Evolutionary conservation across 208 protist species (phyloP), one percentile per base, ranked within the genome.

Genomic region (Acanthamoeba triangularis): DNA sequence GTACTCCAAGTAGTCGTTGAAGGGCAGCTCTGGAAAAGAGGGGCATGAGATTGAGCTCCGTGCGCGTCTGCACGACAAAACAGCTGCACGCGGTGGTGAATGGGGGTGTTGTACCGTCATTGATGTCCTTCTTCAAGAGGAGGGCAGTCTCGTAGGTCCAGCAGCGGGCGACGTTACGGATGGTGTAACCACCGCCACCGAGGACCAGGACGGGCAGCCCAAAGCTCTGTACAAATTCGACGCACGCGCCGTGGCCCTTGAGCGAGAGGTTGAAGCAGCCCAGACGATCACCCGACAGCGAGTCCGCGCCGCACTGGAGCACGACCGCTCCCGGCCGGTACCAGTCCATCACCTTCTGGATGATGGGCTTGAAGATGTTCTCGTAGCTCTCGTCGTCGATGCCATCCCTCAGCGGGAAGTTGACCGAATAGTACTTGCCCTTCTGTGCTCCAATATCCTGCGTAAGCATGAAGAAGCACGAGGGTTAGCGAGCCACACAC

Each of bases 221-320:
- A 23, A 99, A 99, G 7, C 61, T 96, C 69, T 99, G 98, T 10
- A 99, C 96, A 96, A 98, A 99, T n/a, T 98, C 94, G 14, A 99
- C 99, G 96, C 99, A 99, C 94, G 99, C 97, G 54, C 98, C 98
- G 97, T 99, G 99, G 23, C 98, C 97, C 52, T 78, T 93, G 0
- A 99, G 98, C 0, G 99, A 98, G 44, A 99, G 96, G 93, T 99
- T 99, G 80, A 99, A 99, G 30, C 97, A 98, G 30, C 99, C 99
- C 2, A 99, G 97, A 16, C 99, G 98, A 97, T 99, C 99, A 52
- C 99, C 99, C 25, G 98, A 98, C 8, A 99, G 96, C 41, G 99
- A 99, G 98, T 99, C 99, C 8, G 99, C 99, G 59, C 99, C 99
- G 97, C 99, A 99, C 97, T 99, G 99, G 30, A 99, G 96, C 11